Evolutionary conservation across 1,284 basidiomycete species (phyloP).

Genomic region (Trichosporon sp.): DNA sequence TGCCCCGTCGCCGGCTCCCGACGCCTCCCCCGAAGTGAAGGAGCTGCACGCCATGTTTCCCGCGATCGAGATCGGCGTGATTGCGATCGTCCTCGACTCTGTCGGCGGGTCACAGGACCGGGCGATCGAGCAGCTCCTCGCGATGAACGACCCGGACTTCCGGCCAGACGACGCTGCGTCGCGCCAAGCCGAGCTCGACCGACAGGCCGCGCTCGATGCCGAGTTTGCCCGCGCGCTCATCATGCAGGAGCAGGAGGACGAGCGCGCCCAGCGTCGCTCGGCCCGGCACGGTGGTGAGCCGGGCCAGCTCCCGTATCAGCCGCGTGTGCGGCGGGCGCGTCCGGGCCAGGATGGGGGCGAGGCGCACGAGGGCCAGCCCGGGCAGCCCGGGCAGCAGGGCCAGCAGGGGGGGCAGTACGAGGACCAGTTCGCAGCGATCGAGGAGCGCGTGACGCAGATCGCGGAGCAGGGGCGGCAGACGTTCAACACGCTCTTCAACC

Average conservation of each 20-base stretch:
- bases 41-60: conserved; percentile 45
- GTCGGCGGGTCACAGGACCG: conserved; percentile 41
- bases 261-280: not conserved
- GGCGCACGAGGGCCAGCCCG: not conserved
- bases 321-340: conserved; percentile 35
- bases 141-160: conserved; percentile 49
- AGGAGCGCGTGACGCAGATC: conserved; percentile 43
- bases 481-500: conserved; percentile 38
- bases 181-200: conserved; percentile 20
- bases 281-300: not conserved
- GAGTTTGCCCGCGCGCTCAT: conserved; percentile 45
- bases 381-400: not conserved
- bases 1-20: conserved; percentile 7
- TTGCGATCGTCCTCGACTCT: conserved; percentile 46
- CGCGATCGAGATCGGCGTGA: conserved; percentile 39
- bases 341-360: conserved; percentile 14
- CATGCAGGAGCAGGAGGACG: conserved; percentile 42
- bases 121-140: conserved; percentile 45
- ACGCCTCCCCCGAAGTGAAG: conserved; percentile 34
- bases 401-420: not conserved
- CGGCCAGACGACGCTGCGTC: conserved; percentile 32
- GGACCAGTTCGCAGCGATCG: conserved; percentile 20
- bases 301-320: conserved; percentile 43
- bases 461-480: conserved; percentile 40
- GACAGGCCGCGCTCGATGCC: conserved; percentile 48